Evolutionary conservation across 768 basidiomycete species (phyloP), one percentile per base, ranked within the genome.

Genomic region (Mycena kentingensis): DNA sequence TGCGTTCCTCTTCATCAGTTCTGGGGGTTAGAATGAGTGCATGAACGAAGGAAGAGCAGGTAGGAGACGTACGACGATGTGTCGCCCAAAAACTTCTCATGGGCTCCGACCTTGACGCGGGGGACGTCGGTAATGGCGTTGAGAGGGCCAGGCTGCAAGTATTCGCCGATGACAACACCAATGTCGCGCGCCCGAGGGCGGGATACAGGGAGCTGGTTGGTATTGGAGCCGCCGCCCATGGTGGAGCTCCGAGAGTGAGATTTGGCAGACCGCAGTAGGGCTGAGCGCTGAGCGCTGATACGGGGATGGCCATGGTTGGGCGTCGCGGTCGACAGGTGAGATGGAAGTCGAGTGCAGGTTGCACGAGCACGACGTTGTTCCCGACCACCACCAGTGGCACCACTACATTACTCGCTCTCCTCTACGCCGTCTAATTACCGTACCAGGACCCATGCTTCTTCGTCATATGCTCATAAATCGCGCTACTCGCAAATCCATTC

Each of bases 381-480:
- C n/a, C n/a, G n/a, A n/a, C n/a, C n/a, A n/a, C n/a, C n/a, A n/a
- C n/a, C n/a, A n/a, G n/a, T n/a, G n/a, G n/a, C n/a, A n/a, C n/a
- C n/a, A n/a, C n/a, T n/a, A n/a, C n/a, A n/a, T n/a, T n/a, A n/a
- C n/a, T n/a, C n/a, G n/a, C n/a, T n/a, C n/a, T n/a, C n/a, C n/a
- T n/a, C n/a, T n/a, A n/a, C n/a, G n/a, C n/a, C n/a, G n/a, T 34
- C 32, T 43, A 22, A 22, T 43, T 3, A 18, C 8, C 48, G 15
- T 41, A 49, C 5, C 21, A 37, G 15, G 36, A 49, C 4, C 56
- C 55, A 50, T 62, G 61, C 15, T 35, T 47, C 10, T 1, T 6
- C 2, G 8, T 32, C 60, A 65, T 57, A 38, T 67, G 65, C 5
- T 4, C 21, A 35, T 64, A 63, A 16, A 65, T 63, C 2, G 13